Base-by-base conservation (phyloP, 768 basidiomycete genomes). In the Mycena capillaripes region DNA sequence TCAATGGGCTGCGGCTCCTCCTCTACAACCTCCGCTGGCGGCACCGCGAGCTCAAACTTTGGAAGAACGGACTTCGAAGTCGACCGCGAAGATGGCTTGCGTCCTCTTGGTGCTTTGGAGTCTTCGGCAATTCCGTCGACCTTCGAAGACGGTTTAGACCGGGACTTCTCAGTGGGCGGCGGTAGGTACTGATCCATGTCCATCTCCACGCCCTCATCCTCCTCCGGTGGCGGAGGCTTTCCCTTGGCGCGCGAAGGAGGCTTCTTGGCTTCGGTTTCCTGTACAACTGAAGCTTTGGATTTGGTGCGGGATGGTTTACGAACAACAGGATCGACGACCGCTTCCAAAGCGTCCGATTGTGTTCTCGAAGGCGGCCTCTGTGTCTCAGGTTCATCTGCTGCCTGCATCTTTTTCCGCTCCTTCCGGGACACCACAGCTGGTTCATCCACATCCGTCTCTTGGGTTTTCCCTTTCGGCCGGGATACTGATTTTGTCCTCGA, bases 181-280 rank as follows among this genome's bases (percentile, higher is more conserved):
- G 70, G 76, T 30, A 76, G 68, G 34, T 76, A 75, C 48, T 78
- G 75, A 4, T 73, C 73, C 58, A 66, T 69, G 42, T 73, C 63
- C 16, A 60, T 66, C 46, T 77, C 73, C 11, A 74, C 75, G 8
- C 73, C 76, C 30, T 78, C 73, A 32, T 78, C 56, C 25, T 69
- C 58, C 32, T 58, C 60, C 19, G 70, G n/a, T 16, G 70, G 64
- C 38, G 66, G 40, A 14, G 70, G 50, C 27, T 71, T 72, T 4
- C 62, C 60, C 32, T 69, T 75, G 12, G 67, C 63, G 10, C 63
- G 66, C 21, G 74, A 75, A 38, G 74, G 44, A 19, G 70, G 67
- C 46, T 68, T 68, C 66, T 65, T 72, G 53, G 23, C 55, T 23
- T 71, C 71, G 14, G 32, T 32, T 58, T 70, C 70, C 48, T 66